A percentile compares a stretch with the other conserved stretches of the same genome.
These are phyloP conservation scores for Phlegmacium glaucopus DNA, from an alignment of 768 basidiomycete genomes.

Conservation along the genomic window DNA sequence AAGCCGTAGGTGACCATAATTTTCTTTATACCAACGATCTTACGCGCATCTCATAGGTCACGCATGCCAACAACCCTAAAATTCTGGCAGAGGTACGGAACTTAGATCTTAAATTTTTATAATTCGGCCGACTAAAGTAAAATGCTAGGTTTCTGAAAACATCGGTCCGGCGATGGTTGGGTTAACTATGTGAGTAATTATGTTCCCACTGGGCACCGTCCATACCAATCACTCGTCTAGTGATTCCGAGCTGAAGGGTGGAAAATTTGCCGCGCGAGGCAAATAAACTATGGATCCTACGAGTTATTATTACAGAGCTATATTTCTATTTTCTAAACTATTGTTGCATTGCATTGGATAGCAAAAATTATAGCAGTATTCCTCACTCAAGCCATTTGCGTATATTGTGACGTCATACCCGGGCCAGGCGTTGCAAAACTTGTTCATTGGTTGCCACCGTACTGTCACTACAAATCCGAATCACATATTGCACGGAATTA, in stretches of 20 bases:
- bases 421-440: too few species aligned
- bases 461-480: not conserved
- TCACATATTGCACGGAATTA: not conserved
- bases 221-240: slow-evolving; percentile 30
- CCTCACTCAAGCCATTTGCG: not conserved
- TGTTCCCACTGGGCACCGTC: not conserved
- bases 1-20: slow-evolving; percentile 58
- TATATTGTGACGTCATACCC: slow-evolving; percentile 6
- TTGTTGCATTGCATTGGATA: too few species aligned
- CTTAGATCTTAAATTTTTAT: not conserved
- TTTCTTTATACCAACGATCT: slow-evolving; percentile 4
- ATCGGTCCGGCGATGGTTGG: slow-evolving; percentile 94
- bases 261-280: slow-evolving; percentile 65
- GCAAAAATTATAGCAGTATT: not conserved
- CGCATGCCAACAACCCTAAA: slow-evolving; percentile 94
- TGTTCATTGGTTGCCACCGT: not conserved
- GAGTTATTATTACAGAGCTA: not conserved
- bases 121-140: slow-evolving; percentile 3
- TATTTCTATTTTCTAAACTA: not conserved
- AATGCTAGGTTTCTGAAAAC: slow-evolving; percentile 66
- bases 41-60: slow-evolving; percentile 49
- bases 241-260: slow-evolving; percentile 65
- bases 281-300: slow-evolving; percentile 4
- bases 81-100: slow-evolving; percentile 77
- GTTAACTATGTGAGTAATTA: slow-evolving; percentile 67